These are phyloP conservation scores for Fusarium tuaranense DNA, from an alignment of 2,329 filamentous ascomycete genomes.

Conservation along the genomic window DNA sequence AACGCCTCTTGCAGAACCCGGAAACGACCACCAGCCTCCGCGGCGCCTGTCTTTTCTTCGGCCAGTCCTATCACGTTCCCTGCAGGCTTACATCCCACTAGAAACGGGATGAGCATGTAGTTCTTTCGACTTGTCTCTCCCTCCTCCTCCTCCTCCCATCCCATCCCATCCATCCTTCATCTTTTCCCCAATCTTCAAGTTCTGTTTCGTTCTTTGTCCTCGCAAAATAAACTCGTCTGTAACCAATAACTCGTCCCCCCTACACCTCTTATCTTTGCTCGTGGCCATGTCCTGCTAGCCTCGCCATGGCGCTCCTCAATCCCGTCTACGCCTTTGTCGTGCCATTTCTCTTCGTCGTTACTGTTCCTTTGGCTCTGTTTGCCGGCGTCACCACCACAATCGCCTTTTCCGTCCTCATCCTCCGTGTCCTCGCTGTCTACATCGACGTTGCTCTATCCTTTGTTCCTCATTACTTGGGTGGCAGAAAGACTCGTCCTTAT, in stretches of 20 bases:
- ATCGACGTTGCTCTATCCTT: constrained; percentile 71
- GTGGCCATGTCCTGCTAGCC: constrained; percentile 39
- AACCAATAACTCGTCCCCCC: background rate
- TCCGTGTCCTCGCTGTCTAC: constrained; percentile 72
- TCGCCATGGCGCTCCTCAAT: constrained; percentile 63
- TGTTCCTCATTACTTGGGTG: constrained; percentile 65
- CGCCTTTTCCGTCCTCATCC: constrained; percentile 70
- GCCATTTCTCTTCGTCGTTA: constrained; percentile 72
- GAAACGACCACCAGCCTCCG: background rate
- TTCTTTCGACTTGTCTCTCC: background rate
- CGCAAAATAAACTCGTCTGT: background rate
- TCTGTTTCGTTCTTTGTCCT: constrained; percentile 6
- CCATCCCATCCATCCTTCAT: background rate
- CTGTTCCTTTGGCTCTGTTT: constrained; percentile 71
- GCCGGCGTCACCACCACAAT: constrained; percentile 73
- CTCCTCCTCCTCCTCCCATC: background rate
- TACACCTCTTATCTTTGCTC: constrained; percentile 15
- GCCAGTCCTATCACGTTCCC: background rate
- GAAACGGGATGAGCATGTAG: background rate
- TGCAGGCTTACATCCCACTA: background rate
- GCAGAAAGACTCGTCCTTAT: constrained; percentile 50
- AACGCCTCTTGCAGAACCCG: background rate
- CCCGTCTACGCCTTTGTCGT: constrained; percentile 68
- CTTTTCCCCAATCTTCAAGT: background rate
- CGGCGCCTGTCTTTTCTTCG: background rate